Conservation (phyloP, 23 red algal species). For the Pyropia haitanensis region DNA sequence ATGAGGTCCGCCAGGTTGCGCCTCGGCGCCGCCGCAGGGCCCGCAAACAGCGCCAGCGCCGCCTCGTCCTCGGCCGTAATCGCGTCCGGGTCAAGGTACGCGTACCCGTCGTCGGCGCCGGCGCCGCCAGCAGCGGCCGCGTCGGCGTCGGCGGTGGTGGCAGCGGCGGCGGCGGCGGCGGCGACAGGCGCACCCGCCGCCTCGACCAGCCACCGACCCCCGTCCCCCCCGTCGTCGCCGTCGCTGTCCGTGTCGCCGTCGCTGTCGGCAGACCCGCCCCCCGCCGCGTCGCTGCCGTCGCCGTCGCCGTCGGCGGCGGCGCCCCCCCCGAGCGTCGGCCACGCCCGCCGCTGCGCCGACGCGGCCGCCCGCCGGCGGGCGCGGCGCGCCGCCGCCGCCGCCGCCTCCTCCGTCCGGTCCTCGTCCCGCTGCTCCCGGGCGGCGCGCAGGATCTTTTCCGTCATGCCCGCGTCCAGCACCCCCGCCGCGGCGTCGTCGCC, state of each 20-base stretch:
- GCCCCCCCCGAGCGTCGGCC: conserved; percentile 3
- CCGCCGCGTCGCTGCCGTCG: conserved; percentile 14
- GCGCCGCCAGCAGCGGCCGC: not conserved
- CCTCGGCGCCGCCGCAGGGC: conserved; percentile 11
- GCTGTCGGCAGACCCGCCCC: not conserved
- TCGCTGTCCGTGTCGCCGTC: conserved; percentile 3
- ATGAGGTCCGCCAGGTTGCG: conserved; percentile 76
- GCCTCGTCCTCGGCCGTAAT: conserved; percentile 62
- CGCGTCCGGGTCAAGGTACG: conserved; percentile 48
- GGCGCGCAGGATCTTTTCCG: conserved; percentile 51
- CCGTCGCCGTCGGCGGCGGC: conserved; percentile 35
- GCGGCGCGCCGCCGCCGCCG: conserved; percentile 5
- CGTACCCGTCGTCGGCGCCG: conserved; percentile 2
- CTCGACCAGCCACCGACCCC: not conserved
- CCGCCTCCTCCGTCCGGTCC: conserved; percentile 27
- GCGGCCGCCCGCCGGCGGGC: not conserved
- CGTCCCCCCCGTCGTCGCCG: not conserved
- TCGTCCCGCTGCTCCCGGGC: conserved; percentile 46
- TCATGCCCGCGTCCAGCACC: conserved; percentile 11
- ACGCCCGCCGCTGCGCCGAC: not conserved
- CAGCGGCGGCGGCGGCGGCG: conserved; percentile 3
- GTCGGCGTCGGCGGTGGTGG: too few species aligned
- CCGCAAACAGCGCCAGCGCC: conserved; percentile 54
- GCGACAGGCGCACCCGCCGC: conserved; percentile 1
- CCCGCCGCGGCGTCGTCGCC: not conserved